Base-by-base conservation (phyloP, 768 basidiomycete genomes). In the Boletus sp. region DNA sequence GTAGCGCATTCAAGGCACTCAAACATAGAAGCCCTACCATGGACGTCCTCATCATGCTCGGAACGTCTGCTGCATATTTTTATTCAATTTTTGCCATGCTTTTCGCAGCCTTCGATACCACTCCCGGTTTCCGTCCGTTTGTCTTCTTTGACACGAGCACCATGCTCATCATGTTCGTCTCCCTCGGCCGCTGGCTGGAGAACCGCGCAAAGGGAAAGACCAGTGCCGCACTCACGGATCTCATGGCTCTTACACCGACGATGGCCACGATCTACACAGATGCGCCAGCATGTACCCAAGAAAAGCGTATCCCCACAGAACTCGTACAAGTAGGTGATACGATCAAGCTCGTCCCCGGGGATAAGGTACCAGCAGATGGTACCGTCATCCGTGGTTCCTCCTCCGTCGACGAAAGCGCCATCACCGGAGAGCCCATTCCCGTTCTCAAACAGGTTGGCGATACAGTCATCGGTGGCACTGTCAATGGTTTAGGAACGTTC, bases 131-230 rank as follows among this genome's bases (percentile, higher is more conserved):
- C 67, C 86, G 83, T 19, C 96, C 97, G 2, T 82, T 88, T 68
- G 81, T 93, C 42, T 98, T 98, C 74, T 98, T 98, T 75, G 97
- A 99, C 74, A 98, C 97, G 2, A 97, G 93, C 65, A 97, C 97
- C 19, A 98, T 98, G 97, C 77, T 99, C 57, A 87, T 99, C 79
- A 90, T 88, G 75, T 98, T 99, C 70, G 89, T 98, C 63, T 95
- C 93, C 3, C 82, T 98, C 14, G 97, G 97, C 5, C 85, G 97
- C 25, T 97, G 87, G 73, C 81, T 98, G 46, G 97, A 98, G 75
- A 98, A 98, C 73, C 83, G 87, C 52, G 97, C 97, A 44, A 98
- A 98, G 72, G 96, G 97, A 30, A 91, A 90, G 73, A 98, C 97
- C 2, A 94, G 93, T 40, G 94, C 94, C 1, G 97, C 97, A 2